Conservation (phyloP, 371 early-diverging fungal genomes). For the Mycotypha africana region DNA sequence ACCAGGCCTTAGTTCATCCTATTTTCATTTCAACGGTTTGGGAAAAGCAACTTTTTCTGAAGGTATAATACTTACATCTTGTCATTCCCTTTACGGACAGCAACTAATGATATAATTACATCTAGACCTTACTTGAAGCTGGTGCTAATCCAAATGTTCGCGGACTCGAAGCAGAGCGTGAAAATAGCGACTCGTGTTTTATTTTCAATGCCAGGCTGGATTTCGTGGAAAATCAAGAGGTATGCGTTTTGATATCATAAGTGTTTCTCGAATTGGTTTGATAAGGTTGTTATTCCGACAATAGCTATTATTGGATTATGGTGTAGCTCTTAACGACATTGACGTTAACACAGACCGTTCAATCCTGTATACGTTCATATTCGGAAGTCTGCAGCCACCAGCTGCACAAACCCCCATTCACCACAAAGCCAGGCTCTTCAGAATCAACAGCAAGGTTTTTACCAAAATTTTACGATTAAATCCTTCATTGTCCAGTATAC, state of each 20-base stretch:
- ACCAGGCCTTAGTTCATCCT: constrained; percentile 22
- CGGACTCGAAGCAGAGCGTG: constrained; percentile 10
- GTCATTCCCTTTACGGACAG: too few relatives aligned
- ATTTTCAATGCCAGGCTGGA: constrained; percentile 13
- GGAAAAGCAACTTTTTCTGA: too few relatives aligned
- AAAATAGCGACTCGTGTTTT: constrained; percentile 20
- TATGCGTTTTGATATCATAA: not conserved
- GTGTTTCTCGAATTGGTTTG: not conserved
- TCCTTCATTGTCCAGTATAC: too few relatives aligned
- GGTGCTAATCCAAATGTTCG: constrained; percentile 24
- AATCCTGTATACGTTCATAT: constrained; percentile 40
- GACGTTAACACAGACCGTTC: constrained; percentile 25
- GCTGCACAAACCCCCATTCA: too few relatives aligned
- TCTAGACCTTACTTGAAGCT: constrained; percentile 14
- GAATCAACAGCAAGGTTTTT: too few relatives aligned
- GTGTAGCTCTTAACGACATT: constrained; percentile 30
- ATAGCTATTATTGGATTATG: constrained; percentile 29
- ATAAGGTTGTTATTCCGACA: too few relatives aligned
- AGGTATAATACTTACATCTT: too few relatives aligned
- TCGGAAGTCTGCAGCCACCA: too few relatives aligned
- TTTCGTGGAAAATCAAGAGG: constrained; percentile 12
- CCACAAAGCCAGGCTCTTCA: too few relatives aligned
- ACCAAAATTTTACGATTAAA: too few relatives aligned
- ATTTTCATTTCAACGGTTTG: constrained; percentile 20
- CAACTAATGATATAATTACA: too few relatives aligned